A percentile compares a stretch with the other conserved stretches of the same genome.
Conservation (phyloP, 495 filamentous ascomycete species). For the Neurospora intermedia region DNA sequence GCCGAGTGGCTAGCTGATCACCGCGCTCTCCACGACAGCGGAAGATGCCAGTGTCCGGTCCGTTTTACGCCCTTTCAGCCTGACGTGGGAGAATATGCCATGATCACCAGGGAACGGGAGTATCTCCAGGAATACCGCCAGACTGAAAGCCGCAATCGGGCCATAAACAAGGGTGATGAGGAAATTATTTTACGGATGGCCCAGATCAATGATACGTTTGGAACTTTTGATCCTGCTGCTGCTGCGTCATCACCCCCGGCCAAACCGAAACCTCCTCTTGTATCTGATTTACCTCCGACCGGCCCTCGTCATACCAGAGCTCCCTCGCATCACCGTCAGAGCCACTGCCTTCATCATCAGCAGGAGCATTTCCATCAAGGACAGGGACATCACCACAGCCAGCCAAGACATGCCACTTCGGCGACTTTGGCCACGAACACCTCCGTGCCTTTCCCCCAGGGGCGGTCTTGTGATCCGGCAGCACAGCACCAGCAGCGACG, state of each 20-base stretch:
- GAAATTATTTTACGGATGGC: conserved; percentile 4
- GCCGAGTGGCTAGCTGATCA: conserved; percentile 34
- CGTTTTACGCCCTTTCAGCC: conserved; percentile 20
- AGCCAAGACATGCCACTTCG: neutral
- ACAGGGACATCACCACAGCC: neutral
- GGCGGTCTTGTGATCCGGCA: neutral
- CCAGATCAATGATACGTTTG: conserved; percentile 10
- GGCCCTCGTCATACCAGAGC: conserved; percentile 3
- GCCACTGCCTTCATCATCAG: neutral
- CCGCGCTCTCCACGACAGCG: conserved; percentile 19
- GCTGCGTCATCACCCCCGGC: neutral
- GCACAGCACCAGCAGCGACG: neutral
- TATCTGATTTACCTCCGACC: neutral
- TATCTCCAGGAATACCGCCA: conserved; percentile 7
- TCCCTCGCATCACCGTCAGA: neutral
- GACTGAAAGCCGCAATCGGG: neutral
- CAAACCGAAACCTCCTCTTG: neutral
- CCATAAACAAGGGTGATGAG: neutral
- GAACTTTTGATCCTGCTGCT: conserved; percentile 2
- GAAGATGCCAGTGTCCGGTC: conserved; percentile 21
- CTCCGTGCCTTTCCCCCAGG: neutral
- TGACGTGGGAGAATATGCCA: conserved; percentile 4
- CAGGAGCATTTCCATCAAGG: neutral
- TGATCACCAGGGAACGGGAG: conserved; percentile 3
- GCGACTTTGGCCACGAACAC: neutral